Evolutionary conservation across 305 asterid genomes (phyloP), one percentile per base, ranked within the genome.

Genomic region (Fraxinus sp.): DNA sequence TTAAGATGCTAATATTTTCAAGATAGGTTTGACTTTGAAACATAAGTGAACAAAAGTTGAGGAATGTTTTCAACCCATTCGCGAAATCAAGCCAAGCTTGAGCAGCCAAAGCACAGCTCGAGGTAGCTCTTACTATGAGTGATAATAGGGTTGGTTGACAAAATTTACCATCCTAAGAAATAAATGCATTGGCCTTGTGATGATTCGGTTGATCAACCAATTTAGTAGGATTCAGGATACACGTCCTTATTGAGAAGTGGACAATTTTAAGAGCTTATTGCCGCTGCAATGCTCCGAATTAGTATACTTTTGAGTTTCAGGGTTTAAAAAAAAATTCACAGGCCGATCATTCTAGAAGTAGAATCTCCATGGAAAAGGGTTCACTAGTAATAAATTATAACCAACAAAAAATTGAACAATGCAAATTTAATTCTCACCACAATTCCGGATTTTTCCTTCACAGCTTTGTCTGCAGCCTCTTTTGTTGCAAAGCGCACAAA

Each of bases 381-480:
- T 74, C 70, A 41, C 36, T 36, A 70, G 36, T 30, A 26, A 41
- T 22, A 75, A 78, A 75, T 7, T 55, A 52, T 55, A 71, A 55
- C 55, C 11, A 76, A 52, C 16, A 18, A 26, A 75, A 36, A 74
- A 36, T 74, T 33, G n/a, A 18, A 28, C 11, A 37, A 71, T 26
- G n/a, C 6, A 32, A 72, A 33, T 32, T 32, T 73, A 82, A 33
- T 82, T 73, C 87, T 93, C 90, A 95, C 99, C 95, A 84, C 33
- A 79, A 77, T 83, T 83, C 93, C 98, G 87, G 93, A 81, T 88
- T 89, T 92, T 82, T 94, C 98, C 90, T 83, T 91, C 88, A 94
- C 88, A 84, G 99, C 99, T 86, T 86, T 94, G 84, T 86, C 87
- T 41, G 99, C 98, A 86, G 97, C 97, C 85, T 92, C 97, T 85